Base-by-base conservation (phyloP, 176 grass and related monocot genomes). In the Miscanthus lutarioriparius region DNA sequence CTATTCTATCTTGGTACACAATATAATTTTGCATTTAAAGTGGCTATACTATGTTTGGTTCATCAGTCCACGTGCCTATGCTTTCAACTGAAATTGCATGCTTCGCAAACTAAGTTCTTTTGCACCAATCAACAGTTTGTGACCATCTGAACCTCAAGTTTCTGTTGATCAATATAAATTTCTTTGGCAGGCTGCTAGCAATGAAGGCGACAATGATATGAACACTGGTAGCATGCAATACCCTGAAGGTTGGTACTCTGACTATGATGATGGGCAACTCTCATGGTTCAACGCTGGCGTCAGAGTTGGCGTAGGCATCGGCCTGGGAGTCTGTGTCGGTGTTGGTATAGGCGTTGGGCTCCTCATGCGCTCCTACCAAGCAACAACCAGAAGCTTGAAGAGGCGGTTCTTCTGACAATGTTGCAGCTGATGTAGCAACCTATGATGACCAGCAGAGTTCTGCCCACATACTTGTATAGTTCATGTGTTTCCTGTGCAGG, bases 211-310 rank as follows among this genome's bases (percentile, higher is more conserved):
- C 49, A 77, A n/a, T 65, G 72, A 86, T 56, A 48, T 82, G 53
- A 85, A 80, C 54, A 66, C 82, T 2, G 82, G 76, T 54, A 88
- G 73, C 75, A 93, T 81, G 74, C 88, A 89, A 25, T 79, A 95
- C 53, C 92, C 92, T 37, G 92, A 97, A 86, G 87, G 82, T 61
- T 97, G 88, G 91, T 90, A 83, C 68, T 91, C 83, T 6, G 39
- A 87, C 0, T 91, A 94, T 0, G 78, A 94, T 5, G 91, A 92
- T 7, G 96, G 93, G 5, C 93, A 99, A 45, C 86, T 99, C 30
- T 82, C 96, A 63, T 99, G 96, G 96, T 99, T 99, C 80, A 99
- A 99, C 8, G 91, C 96, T 32, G 96, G 96, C 58, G 91, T 99
- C 64, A 86, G 93, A 82, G 96, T 96, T 4, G 96, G 96, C 0